Base-by-base conservation (phyloP, 176 grass and related monocot species). In the Coix lacrymajobi region DNA sequence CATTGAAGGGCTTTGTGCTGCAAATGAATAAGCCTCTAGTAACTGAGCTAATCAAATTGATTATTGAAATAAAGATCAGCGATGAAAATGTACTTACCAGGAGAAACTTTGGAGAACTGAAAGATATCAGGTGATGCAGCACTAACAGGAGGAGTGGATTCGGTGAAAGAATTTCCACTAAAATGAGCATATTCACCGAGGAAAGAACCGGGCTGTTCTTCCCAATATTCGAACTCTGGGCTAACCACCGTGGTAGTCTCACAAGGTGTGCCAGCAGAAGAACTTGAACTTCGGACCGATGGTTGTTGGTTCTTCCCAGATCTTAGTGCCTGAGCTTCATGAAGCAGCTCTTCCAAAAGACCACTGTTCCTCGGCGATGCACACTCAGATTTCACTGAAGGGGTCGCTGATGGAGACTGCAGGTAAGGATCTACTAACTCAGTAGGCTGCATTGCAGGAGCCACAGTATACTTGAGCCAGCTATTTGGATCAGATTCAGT, bases 321-420 rank as follows among this genome's bases (percentile, higher is more conserved):
- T 60, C 68, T 84, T 75, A 91, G 81, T 66, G 66, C 78, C 60
- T 93, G 88, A 48, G 92, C 84, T 76, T 95, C 87, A 67, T 92
- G 93, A 46, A 96, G 41, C 48, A 99, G 56, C 73, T 90, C 96
- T 85, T 99, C 93, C 83, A 99, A 88, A 38, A 94, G 87, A 7
- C 96, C 96, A 62, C 91, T 92, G 63, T 94, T 92, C 73, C 68
- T 84, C 13, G 85, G 85, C 2, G 93, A 94, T 36, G 40, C 64
- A 17, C 56, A 84, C 69, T 92, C 91, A 30, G 85, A 89, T 88
- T 91, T 90, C 80, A 87, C 81, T 48, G 89, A 93, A 22, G 78
- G 85, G 29, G 81, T 85, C 37, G 57, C 83, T 77, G 83, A 56
- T 68, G 89, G 79, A 85, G 89, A 93, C 24, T 88, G 88, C 41